Percentiles rank a stretch among this genome's conserved stretches.
These are phyloP conservation scores for Nannizziopsis barbatae DNA, from an alignment of 2,329 filamentous ascomycete species.

Conservation along the genomic window DNA sequence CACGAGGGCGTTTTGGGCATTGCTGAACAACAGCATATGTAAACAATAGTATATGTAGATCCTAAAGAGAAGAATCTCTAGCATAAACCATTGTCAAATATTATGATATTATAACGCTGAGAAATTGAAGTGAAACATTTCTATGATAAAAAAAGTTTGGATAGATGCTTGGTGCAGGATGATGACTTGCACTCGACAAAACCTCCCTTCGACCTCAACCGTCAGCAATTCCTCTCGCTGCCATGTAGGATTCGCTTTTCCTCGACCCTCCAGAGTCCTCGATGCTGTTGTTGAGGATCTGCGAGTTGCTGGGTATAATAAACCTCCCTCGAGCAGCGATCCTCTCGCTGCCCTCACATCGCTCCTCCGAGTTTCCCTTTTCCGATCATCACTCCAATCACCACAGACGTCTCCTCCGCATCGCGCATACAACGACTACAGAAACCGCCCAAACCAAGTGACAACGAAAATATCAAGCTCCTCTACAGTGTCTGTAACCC, in stretches of 20 bases:
- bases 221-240: neutral
- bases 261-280: conserved; percentile 13
- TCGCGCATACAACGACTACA: neutral
- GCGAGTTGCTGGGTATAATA: conserved; percentile 5
- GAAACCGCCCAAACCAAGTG: neutral
- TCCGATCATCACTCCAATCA: conserved; percentile 4
- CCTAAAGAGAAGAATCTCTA: neutral
- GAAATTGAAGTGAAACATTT: conserved; percentile 5
- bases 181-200: conserved; percentile 6
- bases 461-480: neutral
- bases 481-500: neutral
- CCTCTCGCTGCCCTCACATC: conserved; percentile 7
- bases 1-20: conserved; percentile 3
- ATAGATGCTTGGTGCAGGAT: neutral
- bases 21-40: conserved; percentile 3
- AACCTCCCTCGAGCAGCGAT: conserved; percentile 1
- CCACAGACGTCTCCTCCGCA: neutral
- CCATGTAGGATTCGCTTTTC: conserved; percentile 11
- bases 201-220: conserved; percentile 2
- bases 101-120: neutral
- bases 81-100: neutral
- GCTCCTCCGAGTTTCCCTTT: conserved; percentile 9
- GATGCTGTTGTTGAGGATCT: conserved; percentile 16
- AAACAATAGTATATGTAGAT: neutral
- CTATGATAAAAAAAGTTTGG: too few species aligned